Evolutionary conservation across 306 rosid genomes (phyloP).

Genomic region (Quillaja saponaria): DNA sequence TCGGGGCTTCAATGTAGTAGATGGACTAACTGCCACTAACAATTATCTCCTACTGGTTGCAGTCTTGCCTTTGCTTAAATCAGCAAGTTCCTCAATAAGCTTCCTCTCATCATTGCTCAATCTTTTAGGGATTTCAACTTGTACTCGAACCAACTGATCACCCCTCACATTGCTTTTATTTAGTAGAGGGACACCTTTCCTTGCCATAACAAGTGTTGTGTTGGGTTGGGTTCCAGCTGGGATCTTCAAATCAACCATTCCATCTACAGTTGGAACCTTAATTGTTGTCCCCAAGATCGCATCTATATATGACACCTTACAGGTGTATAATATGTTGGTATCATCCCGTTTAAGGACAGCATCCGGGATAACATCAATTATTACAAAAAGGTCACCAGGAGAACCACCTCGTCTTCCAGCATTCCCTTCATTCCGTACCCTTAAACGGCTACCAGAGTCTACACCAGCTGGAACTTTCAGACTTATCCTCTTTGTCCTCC

Average conservation of each 20-base stretch:
- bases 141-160: slow-evolving; percentile 94
- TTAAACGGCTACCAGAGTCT: slow-evolving; percentile 92
- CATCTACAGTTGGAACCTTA: slow-evolving; percentile 94
- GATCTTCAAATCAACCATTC: slow-evolving; percentile 71
- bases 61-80: slow-evolving; percentile 87
- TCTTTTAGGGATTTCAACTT: slow-evolving; percentile 93
- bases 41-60: slow-evolving; percentile 49
- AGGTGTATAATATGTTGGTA: slow-evolving; percentile 77
- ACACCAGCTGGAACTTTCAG: slow-evolving; percentile 96
- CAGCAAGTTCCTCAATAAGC: slow-evolving; percentile 84
- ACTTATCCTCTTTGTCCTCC: slow-evolving; percentile 87
- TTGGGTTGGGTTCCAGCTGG: slow-evolving; percentile 89
- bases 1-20: neutral
- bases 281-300: slow-evolving; percentile 86
- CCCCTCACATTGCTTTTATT: slow-evolving; percentile 91
- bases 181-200: slow-evolving; percentile 90
- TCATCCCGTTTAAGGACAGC: slow-evolving; percentile 94
- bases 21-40: slow-evolving; percentile 12
- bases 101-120: slow-evolving; percentile 77
- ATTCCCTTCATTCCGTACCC: slow-evolving; percentile 96
- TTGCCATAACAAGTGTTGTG: slow-evolving; percentile 92
- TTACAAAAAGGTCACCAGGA: slow-evolving; percentile 90
- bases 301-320: slow-evolving; percentile 84
- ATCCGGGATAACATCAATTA: slow-evolving; percentile 84
- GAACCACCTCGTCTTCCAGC: slow-evolving; percentile 89